phyloP scores from a whole-genome alignment of 768 basidiomycete genomes.

The Naganishia randhawae region DNA sequence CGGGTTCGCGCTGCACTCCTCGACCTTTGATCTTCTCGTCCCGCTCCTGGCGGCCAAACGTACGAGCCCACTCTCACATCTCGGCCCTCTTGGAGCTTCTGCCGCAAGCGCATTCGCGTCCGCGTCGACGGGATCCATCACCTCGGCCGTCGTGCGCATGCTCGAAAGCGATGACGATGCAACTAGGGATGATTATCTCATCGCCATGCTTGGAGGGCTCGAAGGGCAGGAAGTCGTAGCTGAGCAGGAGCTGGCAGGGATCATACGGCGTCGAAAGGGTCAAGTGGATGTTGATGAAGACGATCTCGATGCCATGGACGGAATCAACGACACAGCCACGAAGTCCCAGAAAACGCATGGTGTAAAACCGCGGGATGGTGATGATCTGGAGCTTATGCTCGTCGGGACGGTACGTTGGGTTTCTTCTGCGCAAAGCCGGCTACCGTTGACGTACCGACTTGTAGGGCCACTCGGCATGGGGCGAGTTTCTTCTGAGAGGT shows the following conservation, averaged over 20 bases:
- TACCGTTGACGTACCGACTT: background rate
- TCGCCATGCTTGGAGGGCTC: conserved; percentile 26
- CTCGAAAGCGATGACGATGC: conserved; percentile 11
- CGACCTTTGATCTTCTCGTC: conserved; percentile 22
- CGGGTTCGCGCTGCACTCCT: conserved; percentile 13
- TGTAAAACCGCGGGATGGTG: conserved; percentile 27
- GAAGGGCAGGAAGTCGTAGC: conserved; percentile 20
- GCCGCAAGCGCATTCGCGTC: background rate
- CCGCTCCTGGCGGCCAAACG: conserved; percentile 3
- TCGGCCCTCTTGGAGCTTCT: background rate
- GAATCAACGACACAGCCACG: background rate
- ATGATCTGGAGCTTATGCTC: conserved; percentile 45
- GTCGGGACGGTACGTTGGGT: conserved; percentile 38
- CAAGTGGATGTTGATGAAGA: conserved; percentile 6
- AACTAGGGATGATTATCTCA: conserved; percentile 17
- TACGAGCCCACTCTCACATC: background rate
- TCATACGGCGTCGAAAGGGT: conserved; percentile 1
- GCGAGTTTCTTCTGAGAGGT: conserved; percentile 48
- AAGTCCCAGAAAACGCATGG: background rate
- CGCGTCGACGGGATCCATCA: conserved; percentile 1
- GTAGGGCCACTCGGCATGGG: conserved; percentile 49
- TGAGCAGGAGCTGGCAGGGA: conserved; percentile 15
- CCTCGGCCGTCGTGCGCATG: conserved; percentile 20
- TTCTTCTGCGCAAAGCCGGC: background rate
- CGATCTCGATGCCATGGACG: background rate